phyloP scores from a whole-genome alignment of 2,329 filamentous ascomycete genomes.

The Fusarium sp. region DNA sequence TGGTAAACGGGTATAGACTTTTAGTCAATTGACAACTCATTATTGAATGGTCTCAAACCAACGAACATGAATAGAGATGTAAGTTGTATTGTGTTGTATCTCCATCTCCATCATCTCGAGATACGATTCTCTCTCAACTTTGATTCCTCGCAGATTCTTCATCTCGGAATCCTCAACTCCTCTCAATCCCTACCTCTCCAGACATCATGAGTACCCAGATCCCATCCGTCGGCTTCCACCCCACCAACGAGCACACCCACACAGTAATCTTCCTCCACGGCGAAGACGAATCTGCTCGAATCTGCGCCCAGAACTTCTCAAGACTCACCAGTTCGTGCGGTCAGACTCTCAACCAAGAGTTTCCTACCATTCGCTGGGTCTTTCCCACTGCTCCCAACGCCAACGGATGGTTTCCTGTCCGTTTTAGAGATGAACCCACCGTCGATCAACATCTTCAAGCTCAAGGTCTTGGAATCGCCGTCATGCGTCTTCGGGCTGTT shows the following conservation, averaged over 20 bases:
- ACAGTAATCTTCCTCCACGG: constrained; percentile 59
- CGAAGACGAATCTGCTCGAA: constrained; percentile 51
- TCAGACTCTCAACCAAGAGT: constrained; percentile 49
- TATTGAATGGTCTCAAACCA: not conserved
- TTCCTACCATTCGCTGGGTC: constrained; percentile 60
- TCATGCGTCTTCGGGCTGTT: constrained; percentile 45
- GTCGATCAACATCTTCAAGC: constrained; percentile 52
- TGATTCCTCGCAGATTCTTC: not conserved
- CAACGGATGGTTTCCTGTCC: constrained; percentile 62
- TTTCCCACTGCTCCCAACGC: constrained; percentile 51
- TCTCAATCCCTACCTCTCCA: not conserved
- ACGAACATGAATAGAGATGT: not conserved
- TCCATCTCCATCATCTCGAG: not conserved
- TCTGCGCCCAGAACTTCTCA: constrained; percentile 45
- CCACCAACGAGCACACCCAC: constrained; percentile 47
- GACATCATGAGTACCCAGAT: not conserved
- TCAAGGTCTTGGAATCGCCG: constrained; percentile 52
- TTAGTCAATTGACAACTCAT: not conserved
- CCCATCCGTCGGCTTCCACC: not conserved
- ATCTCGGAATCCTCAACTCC: not conserved
- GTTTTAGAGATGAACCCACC: constrained; percentile 49
- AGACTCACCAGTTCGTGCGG: constrained; percentile 42
- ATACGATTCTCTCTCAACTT: not conserved
- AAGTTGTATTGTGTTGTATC: not conserved
- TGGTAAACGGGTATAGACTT: not conserved